phyloP scores from a whole-genome alignment of 345 rosid species.

The Sapria himalayana region DNA sequence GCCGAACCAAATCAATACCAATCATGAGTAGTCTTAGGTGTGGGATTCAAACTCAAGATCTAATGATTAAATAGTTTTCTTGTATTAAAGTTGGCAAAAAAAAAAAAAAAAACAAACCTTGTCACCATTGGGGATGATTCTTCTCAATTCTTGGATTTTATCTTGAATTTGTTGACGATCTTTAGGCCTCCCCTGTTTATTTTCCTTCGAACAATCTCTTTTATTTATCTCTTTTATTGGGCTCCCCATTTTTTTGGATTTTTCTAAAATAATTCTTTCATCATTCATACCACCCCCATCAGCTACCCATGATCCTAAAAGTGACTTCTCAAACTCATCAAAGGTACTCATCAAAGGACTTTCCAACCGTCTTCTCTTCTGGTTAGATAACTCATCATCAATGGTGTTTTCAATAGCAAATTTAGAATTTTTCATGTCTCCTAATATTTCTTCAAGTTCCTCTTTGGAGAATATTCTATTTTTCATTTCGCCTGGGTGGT shows the following conservation, averaged over 20 bases:
- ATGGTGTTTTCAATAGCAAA: constrained; percentile 12
- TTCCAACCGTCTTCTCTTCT: constrained; percentile 33
- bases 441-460: constrained; percentile 42
- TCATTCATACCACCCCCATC: constrained; percentile 48
- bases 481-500: too few relatives aligned
- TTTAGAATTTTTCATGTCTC: constrained; percentile 17
- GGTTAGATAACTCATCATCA: constrained; percentile 18
- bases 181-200: constrained; percentile 73
- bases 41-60: constrained; percentile 3
- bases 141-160: constrained; percentile 68
- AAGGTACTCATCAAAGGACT: too few relatives aligned
- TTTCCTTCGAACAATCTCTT: constrained; percentile 72
- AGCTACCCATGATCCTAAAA: constrained; percentile 48
- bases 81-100: constrained; percentile 4
- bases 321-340: too few relatives aligned
- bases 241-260: constrained; percentile 30
- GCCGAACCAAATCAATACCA: neutral
- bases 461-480: constrained; percentile 67
- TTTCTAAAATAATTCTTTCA: constrained; percentile 12
- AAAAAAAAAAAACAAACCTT: constrained; percentile 32
- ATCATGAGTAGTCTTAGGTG: neutral
- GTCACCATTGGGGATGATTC: constrained; percentile 59
- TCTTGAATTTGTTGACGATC: constrained; percentile 96
- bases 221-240: constrained; percentile 30
- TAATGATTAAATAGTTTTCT: constrained; percentile 9